phyloP scores from a whole-genome alignment of 2,329 filamentous ascomycete species.

The Chalara sp. region DNA sequence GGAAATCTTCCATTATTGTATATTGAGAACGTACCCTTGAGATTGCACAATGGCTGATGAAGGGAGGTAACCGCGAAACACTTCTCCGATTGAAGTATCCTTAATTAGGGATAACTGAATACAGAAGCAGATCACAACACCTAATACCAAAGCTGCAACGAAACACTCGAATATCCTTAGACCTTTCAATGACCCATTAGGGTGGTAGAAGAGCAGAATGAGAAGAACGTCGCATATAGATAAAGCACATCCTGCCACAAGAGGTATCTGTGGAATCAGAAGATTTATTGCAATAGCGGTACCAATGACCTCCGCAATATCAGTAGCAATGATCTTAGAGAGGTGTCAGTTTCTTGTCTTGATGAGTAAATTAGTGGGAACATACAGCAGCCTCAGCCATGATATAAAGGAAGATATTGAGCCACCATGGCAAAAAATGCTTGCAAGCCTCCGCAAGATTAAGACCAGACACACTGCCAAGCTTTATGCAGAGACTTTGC shows the following conservation, averaged over 20 bases:
- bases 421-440: constrained; percentile 42
- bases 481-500: constrained; percentile 49
- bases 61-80: constrained; percentile 60
- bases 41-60: constrained; percentile 51
- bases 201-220: constrained; percentile 60
- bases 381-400: constrained; percentile 43
- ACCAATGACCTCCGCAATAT: constrained; percentile 57
- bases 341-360: constrained; percentile 2
- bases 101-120: constrained; percentile 59
- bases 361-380: background rate
- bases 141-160: constrained; percentile 57
- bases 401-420: constrained; percentile 46
- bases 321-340: constrained; percentile 46
- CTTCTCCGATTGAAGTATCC: constrained; percentile 46
- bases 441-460: constrained; percentile 45
- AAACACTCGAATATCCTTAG: constrained; percentile 59
- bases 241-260: constrained; percentile 62
- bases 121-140: constrained; percentile 64
- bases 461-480: constrained; percentile 46
- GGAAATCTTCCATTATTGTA: background rate
- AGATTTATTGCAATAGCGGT: constrained; percentile 65
- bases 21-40: constrained; percentile 35
- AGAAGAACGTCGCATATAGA: constrained; percentile 63
- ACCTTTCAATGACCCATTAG: constrained; percentile 48
- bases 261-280: constrained; percentile 53